These are phyloP conservation scores for Trypanosomatidae sp. DNA, from an alignment of 208 protist genomes.

Conservation along the genomic window DNA sequence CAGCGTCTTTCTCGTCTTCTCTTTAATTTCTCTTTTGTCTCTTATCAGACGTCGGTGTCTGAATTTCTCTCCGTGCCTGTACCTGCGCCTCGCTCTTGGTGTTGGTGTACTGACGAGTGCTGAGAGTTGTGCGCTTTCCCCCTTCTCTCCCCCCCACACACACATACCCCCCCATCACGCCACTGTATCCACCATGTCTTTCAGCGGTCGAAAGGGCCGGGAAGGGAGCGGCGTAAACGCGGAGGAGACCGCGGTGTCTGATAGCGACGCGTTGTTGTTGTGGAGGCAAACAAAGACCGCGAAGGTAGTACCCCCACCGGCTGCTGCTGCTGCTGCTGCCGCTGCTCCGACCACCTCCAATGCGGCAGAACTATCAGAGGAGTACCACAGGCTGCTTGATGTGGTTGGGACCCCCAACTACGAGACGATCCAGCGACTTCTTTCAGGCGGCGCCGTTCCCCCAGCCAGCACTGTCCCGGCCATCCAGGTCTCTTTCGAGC, in stretches of 20 bases:
- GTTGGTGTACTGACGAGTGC: not conserved
- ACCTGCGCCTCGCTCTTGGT: not conserved
- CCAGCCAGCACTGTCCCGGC: constrained; percentile 59
- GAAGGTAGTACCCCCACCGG: not conserved
- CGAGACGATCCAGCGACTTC: constrained; percentile 55
- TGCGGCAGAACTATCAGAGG: constrained; percentile 23
- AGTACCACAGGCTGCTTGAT: constrained; percentile 73
- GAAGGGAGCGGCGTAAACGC: not conserved
- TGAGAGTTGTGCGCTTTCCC: too few relatives aligned
- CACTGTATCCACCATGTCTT: not conserved
- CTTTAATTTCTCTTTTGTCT: not conserved
- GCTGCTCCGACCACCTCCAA: constrained; percentile 1
- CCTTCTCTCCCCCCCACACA: too few relatives aligned
- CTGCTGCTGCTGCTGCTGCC: not conserved
- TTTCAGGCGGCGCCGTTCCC: constrained; percentile 39
- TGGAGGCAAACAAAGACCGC: not conserved
- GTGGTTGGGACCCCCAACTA: constrained; percentile 69
- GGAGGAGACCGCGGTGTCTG: not conserved
- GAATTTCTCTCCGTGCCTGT: not conserved
- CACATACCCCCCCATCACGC: not conserved
- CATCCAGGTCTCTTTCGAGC: constrained; percentile 83
- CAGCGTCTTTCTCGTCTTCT: not conserved
- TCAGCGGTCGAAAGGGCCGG: not conserved
- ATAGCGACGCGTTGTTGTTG: not conserved
- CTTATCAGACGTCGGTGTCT: not conserved